Percentiles rank a stretch among this genome's conserved stretches.
Evolutionary conservation across 2,329 filamentous ascomycete species (phyloP).

Genomic region (Penicillium brasilianum): DNA sequence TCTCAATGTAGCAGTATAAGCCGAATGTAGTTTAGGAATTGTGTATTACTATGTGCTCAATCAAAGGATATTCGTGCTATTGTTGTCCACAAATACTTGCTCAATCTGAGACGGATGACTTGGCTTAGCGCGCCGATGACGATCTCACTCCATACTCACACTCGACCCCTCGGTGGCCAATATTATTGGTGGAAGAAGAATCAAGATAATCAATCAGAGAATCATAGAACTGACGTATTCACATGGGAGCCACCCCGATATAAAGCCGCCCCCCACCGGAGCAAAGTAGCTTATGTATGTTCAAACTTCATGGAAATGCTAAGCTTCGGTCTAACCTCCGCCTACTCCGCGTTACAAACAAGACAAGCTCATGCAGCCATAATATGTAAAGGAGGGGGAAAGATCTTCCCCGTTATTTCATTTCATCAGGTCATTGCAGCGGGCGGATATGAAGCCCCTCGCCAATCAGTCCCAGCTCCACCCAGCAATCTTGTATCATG

Average conservation of each 20-base stretch:
- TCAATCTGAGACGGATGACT: background rate
- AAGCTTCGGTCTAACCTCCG: background rate
- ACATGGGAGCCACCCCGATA: background rate
- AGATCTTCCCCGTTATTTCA: constrained; percentile 7
- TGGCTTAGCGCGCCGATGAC: too few species aligned
- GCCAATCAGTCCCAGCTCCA: constrained; percentile 8
- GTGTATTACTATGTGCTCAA: too few species aligned
- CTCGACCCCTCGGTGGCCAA: background rate
- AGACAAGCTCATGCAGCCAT: background rate
- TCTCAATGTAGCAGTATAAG: too few species aligned
- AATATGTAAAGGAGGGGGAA: background rate
- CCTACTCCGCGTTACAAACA: background rate
- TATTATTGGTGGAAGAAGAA: constrained; percentile 8
- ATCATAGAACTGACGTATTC: background rate
- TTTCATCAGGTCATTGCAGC: constrained; percentile 29
- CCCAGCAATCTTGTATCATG: constrained; percentile 26
- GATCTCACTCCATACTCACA: background rate
- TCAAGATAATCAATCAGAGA: background rate
- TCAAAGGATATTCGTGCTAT: background rate
- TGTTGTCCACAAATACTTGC: background rate
- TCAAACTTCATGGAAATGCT: background rate
- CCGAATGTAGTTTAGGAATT: too few species aligned
- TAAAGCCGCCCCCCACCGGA: constrained; percentile 2
- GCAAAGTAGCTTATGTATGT: background rate
- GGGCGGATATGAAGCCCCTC: constrained; percentile 1